A percentile compares a stretch with the other conserved stretches of the same genome.
These are phyloP conservation scores for Simmondsia chinensis DNA, from an alignment of 148 eudicot genomes.

Conservation along the genomic window DNA sequence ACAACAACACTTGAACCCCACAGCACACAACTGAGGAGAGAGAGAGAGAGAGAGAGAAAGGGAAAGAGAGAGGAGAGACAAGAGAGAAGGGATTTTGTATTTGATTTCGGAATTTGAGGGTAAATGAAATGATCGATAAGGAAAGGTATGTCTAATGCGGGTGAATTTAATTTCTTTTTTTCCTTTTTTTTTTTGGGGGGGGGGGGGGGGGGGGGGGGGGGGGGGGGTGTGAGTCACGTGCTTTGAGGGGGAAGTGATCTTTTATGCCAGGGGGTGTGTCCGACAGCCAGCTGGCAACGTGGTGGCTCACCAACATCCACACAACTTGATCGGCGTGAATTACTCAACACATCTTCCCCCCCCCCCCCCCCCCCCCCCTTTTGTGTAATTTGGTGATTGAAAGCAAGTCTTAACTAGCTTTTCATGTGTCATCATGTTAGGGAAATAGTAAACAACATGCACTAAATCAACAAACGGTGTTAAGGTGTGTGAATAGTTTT, in stretches of 20 bases:
- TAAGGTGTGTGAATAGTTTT: too few relatives aligned
- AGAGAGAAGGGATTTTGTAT: slow-evolving; percentile 3
- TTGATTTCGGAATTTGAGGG: slow-evolving; percentile 2
- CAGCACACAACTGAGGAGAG: background rate
- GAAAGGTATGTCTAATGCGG: slow-evolving; percentile 6
- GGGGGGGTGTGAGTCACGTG: slow-evolving; percentile 11
- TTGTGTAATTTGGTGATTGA: background rate
- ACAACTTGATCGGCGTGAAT: slow-evolving; percentile 26
- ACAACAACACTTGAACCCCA: background rate
- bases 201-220: background rate
- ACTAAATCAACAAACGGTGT: too few relatives aligned
- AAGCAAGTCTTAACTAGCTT: too few relatives aligned
- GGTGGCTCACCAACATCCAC: slow-evolving; percentile 45
- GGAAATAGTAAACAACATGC: too few relatives aligned
- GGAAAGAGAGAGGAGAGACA: background rate
- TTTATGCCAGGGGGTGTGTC: slow-evolving; percentile 15
- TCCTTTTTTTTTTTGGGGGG: too few relatives aligned
- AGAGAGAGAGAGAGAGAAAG: background rate
- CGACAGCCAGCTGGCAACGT: slow-evolving; percentile 39
- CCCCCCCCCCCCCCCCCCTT: background rate
- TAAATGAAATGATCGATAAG: slow-evolving; percentile 4
- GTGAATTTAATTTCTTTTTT: slow-evolving; percentile 6
- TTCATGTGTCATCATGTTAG: too few relatives aligned
- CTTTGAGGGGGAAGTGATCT: background rate
- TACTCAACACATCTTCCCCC: background rate